phyloP scores from a whole-genome alignment of 306 rosid genomes.

The Fagus crenata region DNA sequence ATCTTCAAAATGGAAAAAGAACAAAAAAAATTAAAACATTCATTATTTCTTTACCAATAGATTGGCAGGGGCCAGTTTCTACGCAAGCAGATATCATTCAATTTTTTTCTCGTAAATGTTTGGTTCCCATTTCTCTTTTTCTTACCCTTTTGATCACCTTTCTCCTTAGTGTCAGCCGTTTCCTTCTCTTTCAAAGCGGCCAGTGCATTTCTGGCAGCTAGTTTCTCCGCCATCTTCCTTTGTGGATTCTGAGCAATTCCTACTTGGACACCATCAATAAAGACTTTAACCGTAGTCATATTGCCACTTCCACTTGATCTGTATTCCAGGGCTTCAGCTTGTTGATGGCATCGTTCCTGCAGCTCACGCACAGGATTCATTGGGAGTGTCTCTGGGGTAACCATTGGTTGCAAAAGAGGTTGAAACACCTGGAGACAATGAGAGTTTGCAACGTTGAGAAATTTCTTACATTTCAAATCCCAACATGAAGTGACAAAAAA shows the following conservation, averaged over 20 bases:
- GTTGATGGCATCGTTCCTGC: conserved; percentile 96
- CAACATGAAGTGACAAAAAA: conserved; percentile 1
- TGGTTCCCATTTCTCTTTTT: conserved; percentile 79
- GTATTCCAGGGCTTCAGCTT: conserved; percentile 92
- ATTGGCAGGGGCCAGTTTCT: conserved; percentile 98
- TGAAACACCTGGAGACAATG: conserved; percentile 61
- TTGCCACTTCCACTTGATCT: conserved; percentile 83
- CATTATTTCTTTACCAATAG: conserved; percentile 51
- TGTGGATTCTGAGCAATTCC: conserved; percentile 93
- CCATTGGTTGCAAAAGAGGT: conserved; percentile 96
- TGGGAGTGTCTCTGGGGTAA: conserved; percentile 96
- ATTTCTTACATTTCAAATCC: conserved; percentile 12
- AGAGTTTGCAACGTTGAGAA: conserved; percentile 19
- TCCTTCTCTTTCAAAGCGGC: conserved; percentile 88
- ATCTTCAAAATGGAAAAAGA: background rate
- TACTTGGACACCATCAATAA: conserved; percentile 83
- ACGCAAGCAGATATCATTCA: conserved; percentile 83
- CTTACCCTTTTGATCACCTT: conserved; percentile 59
- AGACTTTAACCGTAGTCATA: conserved; percentile 92
- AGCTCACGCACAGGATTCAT: conserved; percentile 99
- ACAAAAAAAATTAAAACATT: background rate
- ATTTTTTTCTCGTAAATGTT: conserved; percentile 80
- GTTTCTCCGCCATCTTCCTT: conserved; percentile 97
- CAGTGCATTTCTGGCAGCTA: conserved; percentile 96
- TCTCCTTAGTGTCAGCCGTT: conserved; percentile 52